Base-by-base conservation (phyloP, 495 filamentous ascomycete species). In the Talaromyces thailandensis region DNA sequence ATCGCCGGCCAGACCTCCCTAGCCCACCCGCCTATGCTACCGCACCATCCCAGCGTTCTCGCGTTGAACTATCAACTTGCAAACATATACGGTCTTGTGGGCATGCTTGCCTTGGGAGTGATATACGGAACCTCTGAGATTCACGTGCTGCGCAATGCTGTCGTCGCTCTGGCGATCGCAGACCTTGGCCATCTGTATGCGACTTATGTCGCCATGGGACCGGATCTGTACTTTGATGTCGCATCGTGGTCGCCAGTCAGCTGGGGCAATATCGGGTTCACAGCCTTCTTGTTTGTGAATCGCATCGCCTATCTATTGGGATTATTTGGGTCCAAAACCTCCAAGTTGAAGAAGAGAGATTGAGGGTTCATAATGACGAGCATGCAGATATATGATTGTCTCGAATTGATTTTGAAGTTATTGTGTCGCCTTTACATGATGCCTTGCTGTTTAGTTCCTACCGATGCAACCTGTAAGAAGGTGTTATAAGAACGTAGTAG, bases 211-310 rank as follows among this genome's bases (percentile, higher is more conserved):
- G 82, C 72, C 3, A 79, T 92, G 64, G 88, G 85, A 4, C 78
- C 73, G 64, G 76, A 80, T 2, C 69, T 69, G 16, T 80, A 83
- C 57, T 21, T 82, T 16, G 79, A 86, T 64, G 71, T 88, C 3
- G 72, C 65, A 32, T 73, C 69, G 3, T 93, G 88, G 89, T 91
- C 89, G 64, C 69, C 79, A 26, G 76, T 89, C 74, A 82, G 84
- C 2, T 90, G 87, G 86, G 89, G 89, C 11, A 91, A 92, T 66
- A 77, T 93, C 52, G 87, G 82, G 0, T 72, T 79, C 24, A 91
- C 88, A 4, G 66, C 61, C 0, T 76, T 80, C 18, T 67, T 90
- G 51, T 84, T 85, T 45, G 61, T 83, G 12, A 82, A 80, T 37
- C 75, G 87, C 31, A 67, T 82, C 1, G 70, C 74, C 12, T 89